Base-by-base conservation (phyloP, 306 rosid genomes). In the Inga leiocalycina region DNA sequence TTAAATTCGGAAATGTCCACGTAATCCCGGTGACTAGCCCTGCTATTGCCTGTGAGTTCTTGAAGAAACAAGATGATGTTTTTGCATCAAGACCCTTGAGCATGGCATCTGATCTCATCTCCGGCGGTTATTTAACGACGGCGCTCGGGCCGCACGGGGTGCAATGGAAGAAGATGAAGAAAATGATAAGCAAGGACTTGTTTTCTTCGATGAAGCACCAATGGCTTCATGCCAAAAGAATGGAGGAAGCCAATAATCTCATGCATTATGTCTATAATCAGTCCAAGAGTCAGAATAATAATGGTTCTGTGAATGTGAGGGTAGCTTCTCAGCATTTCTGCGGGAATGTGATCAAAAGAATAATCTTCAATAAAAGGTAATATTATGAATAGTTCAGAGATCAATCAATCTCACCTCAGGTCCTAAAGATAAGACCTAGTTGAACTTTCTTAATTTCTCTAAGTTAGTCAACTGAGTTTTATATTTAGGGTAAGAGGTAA, bases 141-240 rank as follows among this genome's bases (percentile, higher is more conserved):
- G 17, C 32, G 4, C 1, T 79, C 0, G 85, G 0, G 4, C 86
- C 88, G 0, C 56, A 57, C 45, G 79, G 75, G 34, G 71, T 67
- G 2, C 88, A 82, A 4, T 82, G 86, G 84, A 82, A 57, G 75
- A 86, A 86, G 75, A 79, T 82, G 86, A 86, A 35, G 73, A 86
- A 27, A 46, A 10, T 79, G 12, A 13, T 86, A 4, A n/a, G 9
- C 43, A 59, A 37, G 8, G 70, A 86, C 1, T 37, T 86, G 59
- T 22, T 86, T 15, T 88, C 75, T 3, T 57, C 79, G 0, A 17
- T 39, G 0, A 77, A 46, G 61, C 68, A 52, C 16, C 48, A 16
- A 0, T 77, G 88, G 87, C 83, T 84, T 65, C 74, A 74, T 4
- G 68, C 11, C 5, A 86, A 86, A 41, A 86, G 93, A 57, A 73